Evolutionary conservation across 306 rosid species (phyloP).

Genomic region (Acacia crassicarpa): DNA sequence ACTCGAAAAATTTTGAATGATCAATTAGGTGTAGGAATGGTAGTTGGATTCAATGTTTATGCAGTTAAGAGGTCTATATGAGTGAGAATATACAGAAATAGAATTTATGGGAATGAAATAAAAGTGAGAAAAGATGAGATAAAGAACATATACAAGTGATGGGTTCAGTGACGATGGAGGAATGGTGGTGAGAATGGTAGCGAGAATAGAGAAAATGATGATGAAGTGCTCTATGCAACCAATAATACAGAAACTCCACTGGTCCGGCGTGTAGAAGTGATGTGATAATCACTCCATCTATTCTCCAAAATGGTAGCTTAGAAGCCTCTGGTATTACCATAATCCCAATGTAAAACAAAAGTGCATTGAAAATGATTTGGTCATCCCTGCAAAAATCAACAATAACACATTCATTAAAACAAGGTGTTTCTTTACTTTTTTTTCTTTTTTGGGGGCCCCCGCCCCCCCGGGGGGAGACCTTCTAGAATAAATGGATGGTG

Average conservation of each 20-base stretch:
- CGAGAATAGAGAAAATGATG: slow-evolving; percentile 74
- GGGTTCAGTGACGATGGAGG: slow-evolving; percentile 51
- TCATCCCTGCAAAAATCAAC: slow-evolving; percentile 52
- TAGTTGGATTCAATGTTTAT: no score
- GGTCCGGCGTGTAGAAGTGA: slow-evolving; percentile 55
- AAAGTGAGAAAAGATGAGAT: not conserved
- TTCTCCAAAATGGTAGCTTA: slow-evolving; percentile 51
- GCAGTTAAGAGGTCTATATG: no score
- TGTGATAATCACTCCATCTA: slow-evolving; percentile 49
- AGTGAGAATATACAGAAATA: no score
- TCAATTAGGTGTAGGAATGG: no score
- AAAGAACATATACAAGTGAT: slow-evolving; percentile 41
- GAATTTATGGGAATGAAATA: no score
- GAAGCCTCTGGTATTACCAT: not conserved
- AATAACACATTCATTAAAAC: no score
- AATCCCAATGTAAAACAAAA: slow-evolving; percentile 30
- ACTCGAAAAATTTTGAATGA: no score
- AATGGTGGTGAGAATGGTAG: slow-evolving; percentile 65
- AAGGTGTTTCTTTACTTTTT: no score
- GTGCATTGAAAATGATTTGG: slow-evolving; percentile 62
- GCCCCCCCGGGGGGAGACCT: no score
- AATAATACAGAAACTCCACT: slow-evolving; percentile 71
- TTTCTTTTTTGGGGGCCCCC: no score
- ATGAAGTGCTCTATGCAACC: slow-evolving; percentile 81
- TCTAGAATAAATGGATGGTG: no score